Evolutionary conservation across 148 eudicot species (phyloP), one percentile per base, ranked within the genome.

Genomic region (Rhododendron kiyosumense): DNA sequence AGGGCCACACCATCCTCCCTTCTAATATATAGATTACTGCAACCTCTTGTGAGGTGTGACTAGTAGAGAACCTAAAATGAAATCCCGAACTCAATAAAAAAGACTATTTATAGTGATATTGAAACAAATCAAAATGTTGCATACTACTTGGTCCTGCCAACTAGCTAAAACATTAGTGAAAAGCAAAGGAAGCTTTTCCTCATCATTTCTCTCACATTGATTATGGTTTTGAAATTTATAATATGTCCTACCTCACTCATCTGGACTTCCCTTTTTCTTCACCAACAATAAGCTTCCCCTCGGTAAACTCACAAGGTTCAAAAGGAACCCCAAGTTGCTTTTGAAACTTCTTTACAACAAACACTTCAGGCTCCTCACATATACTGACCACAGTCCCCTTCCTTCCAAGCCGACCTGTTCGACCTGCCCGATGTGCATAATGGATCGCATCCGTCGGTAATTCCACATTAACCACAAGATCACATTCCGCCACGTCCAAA

Each of bases 371-470:
- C 69, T 93, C 96, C 90, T 96, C 99, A 59, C 99, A 96, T 77
- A 96, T 87, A 75, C 91, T 94, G 14, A 96, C 94, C 81, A 96
- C 99, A 20, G 79, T 87, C 69, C 98, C 99, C 84, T 89, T 94
- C 86, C 99, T 93, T 41, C 99, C 99, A 63, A 96, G 96, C 75
- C 99, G 91, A 48, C 98, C 99, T 22, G 98, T 94, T 84, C 99
- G 88, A 46, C 99, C 99, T 63, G 99, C 99, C 83, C 99, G 93
- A 86, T 96, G 98, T 0, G 98, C 98, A 89, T 96, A 96, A 85
- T 96, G 99, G 85, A 87, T 85, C 2, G 96, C 89, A 89, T 96
- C 99, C 0, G 99, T 96, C 13, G 99, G 99, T 59, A 96, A 88
- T 83, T 88, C 98, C 82, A 95, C 89, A 86, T 95, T 96, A 18